Conservation (phyloP, 2,329 filamentous ascomycete genomes). For the Penicillium griseofulvum region DNA sequence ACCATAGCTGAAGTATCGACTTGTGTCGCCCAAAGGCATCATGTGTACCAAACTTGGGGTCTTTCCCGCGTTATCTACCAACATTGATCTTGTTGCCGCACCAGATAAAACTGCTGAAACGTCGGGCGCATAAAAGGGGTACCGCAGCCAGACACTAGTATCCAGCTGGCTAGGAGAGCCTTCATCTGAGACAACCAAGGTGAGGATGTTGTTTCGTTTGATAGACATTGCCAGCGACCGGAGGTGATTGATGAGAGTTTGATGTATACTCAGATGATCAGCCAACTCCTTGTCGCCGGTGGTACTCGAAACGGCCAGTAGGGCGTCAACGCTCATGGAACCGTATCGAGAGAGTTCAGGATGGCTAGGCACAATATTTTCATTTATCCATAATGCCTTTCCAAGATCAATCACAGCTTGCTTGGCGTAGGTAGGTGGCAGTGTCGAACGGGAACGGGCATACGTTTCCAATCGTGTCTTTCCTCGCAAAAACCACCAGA, state of each 20-base stretch:
- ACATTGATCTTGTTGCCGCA: slow-evolving; percentile 43
- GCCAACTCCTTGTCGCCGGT: slow-evolving; percentile 47
- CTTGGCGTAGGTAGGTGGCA: slow-evolving; percentile 49
- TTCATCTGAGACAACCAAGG: slow-evolving; percentile 59
- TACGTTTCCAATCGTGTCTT: slow-evolving; percentile 70
- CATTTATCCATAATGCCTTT: slow-evolving; percentile 78
- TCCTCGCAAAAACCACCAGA: slow-evolving; percentile 90
- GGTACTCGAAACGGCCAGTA: slow-evolving; percentile 42
- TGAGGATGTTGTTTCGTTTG: slow-evolving; percentile 76
- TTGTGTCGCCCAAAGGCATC: slow-evolving; percentile 74
- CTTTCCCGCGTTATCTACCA: slow-evolving; percentile 50
- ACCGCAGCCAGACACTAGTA: slow-evolving; percentile 76
- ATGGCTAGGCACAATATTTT: slow-evolving; percentile 41
- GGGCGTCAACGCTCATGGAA: slow-evolving; percentile 38
- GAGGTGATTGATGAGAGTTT: slow-evolving; percentile 62
- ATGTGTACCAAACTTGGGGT: slow-evolving; percentile 58
- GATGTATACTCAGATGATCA: slow-evolving; percentile 51
- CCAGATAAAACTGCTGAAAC: slow-evolving; percentile 69
- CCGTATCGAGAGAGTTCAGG: slow-evolving; percentile 42
- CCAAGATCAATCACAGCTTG: slow-evolving; percentile 84
- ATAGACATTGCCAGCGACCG: slow-evolving; percentile 77
- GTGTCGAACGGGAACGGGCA: slow-evolving; percentile 60
- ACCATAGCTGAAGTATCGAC: slow-evolving; percentile 73
- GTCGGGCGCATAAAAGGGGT: slow-evolving; percentile 70
- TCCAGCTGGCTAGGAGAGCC: slow-evolving; percentile 74